Conservation (phyloP, 345 rosid genomes). For the Iberis pinnata region DNA sequence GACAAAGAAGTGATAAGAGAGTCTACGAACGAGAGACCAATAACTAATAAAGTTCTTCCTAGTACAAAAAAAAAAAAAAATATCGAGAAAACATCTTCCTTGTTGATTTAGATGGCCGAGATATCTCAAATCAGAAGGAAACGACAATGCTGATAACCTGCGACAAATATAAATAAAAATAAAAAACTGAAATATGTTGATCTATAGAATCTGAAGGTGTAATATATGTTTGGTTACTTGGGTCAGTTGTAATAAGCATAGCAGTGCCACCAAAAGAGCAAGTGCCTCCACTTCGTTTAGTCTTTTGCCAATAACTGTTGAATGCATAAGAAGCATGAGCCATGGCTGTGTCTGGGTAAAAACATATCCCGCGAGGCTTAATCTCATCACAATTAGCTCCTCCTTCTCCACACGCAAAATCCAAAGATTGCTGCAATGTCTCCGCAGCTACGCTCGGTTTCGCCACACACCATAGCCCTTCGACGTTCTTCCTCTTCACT, state of each 20-base stretch:
- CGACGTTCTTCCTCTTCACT: conserved; percentile 17
- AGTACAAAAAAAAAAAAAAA: neutral
- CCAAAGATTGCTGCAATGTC: conserved; percentile 55
- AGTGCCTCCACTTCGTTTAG: conserved; percentile 50
- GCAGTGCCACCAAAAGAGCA: conserved; percentile 75
- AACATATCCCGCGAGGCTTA: conserved; percentile 51
- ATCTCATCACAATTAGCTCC: conserved; percentile 61
- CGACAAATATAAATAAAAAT: conserved; percentile 12
- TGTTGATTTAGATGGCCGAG: neutral
- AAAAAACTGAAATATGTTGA: neutral
- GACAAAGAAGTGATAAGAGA: too few species aligned
- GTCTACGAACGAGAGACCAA: neutral
- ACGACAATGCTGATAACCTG: conserved; percentile 65
- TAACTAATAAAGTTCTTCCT: neutral
- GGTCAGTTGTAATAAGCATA: conserved; percentile 58
- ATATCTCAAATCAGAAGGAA: conserved; percentile 42
- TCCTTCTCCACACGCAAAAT: conserved; percentile 66
- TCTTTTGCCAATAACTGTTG: conserved; percentile 69
- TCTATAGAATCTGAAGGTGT: neutral
- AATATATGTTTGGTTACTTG: conserved; percentile 35
- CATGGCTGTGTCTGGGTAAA: conserved; percentile 44
- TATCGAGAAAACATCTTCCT: neutral
- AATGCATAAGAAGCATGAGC: conserved; percentile 76
- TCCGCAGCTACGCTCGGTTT: conserved; percentile 64
- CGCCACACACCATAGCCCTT: conserved; percentile 66